These are phyloP conservation scores for Populus hybrid DNA, from an alignment of 441 rosid genomes.

Conservation along the genomic window DNA sequence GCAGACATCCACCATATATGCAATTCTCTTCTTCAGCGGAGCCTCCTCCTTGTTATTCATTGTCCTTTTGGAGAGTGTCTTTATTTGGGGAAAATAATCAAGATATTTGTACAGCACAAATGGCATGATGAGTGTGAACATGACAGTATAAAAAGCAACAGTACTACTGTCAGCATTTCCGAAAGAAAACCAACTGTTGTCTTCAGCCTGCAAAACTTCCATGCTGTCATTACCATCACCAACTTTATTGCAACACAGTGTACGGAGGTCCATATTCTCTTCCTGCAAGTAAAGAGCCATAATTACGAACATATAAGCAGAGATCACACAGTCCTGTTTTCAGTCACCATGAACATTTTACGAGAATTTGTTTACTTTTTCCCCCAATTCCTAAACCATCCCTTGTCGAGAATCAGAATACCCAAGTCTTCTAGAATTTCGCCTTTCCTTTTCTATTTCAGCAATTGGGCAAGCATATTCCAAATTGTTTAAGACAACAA, in stretches of 20 bases:
- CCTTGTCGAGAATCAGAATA: neutral
- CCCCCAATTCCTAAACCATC: neutral
- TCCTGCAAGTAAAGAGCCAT: slow-evolving; percentile 48
- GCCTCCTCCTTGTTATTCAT: slow-evolving; percentile 60
- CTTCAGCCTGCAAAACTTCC: slow-evolving; percentile 34
- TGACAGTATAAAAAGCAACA: slow-evolving; percentile 57
- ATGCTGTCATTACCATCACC: slow-evolving; percentile 28
- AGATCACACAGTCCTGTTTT: neutral
- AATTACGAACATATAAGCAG: slow-evolving; percentile 6
- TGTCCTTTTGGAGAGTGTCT: slow-evolving; percentile 45
- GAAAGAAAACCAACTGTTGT: slow-evolving; percentile 28
- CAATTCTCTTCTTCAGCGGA: slow-evolving; percentile 90
- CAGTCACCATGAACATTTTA: neutral
- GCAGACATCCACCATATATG: slow-evolving; percentile 82
- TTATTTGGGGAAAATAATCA: slow-evolving; percentile 58
- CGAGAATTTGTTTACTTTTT: neutral
- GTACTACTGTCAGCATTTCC: slow-evolving; percentile 51
- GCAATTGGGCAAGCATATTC: neutral
- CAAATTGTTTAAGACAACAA: neutral
- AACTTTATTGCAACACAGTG: slow-evolving; percentile 35
- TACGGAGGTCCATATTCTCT: slow-evolving; percentile 50
- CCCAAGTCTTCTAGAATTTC: neutral
- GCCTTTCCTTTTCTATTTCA: neutral
- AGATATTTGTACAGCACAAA: slow-evolving; percentile 67
- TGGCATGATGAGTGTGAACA: slow-evolving; percentile 54